These are phyloP conservation scores for Pyrenula aspistea DNA, from an alignment of 495 filamentous ascomycete species.

Conservation along the genomic window DNA sequence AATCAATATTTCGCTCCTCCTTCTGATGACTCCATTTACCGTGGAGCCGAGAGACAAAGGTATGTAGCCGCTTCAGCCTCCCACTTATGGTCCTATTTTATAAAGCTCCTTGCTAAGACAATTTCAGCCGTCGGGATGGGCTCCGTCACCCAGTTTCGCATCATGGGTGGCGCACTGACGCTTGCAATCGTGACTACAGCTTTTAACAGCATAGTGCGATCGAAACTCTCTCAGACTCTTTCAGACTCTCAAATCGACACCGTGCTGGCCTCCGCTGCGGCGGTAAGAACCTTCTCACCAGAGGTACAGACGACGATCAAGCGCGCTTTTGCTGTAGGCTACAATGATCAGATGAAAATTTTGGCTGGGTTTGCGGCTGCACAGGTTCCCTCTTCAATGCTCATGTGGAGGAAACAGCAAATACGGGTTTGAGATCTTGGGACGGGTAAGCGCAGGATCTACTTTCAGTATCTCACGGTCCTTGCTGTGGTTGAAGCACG, in stretches of 20 bases:
- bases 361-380: conserved; percentile 20
- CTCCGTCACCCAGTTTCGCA: conserved; percentile 11
- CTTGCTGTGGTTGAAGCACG: no score
- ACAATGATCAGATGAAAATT: conserved; percentile 13
- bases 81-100: no score
- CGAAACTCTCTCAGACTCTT: background rate
- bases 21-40: no score
- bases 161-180: conserved; percentile 18
- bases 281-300: conserved; percentile 4
- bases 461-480: no score
- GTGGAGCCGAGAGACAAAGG: no score
- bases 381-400: conserved; percentile 3
- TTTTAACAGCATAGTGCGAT: conserved; percentile 3
- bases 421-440: no score
- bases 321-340: conserved; percentile 11
- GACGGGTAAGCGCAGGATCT: no score
- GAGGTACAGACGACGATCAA: conserved; percentile 8
- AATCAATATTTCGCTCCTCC: no score
- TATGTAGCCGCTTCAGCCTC: no score
- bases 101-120: no score
- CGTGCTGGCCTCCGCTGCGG: conserved; percentile 7
- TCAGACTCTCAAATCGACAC: background rate
- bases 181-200: conserved; percentile 13
- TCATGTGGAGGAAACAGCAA: no score
- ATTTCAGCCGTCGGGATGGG: conserved; percentile 11